Evolutionary conservation across 2,329 filamentous ascomycete genomes (phyloP).

Genomic region (Chaetomium sp.): DNA sequence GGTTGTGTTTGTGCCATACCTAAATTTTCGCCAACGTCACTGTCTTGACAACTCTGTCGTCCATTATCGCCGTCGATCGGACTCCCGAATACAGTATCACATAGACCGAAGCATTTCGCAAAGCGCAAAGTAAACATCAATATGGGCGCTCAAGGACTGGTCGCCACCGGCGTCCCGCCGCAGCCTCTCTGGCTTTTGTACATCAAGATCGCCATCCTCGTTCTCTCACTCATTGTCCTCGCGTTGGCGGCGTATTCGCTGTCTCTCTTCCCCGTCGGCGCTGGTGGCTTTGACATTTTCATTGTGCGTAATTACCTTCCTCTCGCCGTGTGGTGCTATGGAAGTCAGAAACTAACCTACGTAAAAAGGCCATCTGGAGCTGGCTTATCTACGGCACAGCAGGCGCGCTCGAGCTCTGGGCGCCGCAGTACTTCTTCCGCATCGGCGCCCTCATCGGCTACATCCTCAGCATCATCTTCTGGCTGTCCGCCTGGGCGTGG

Average conservation of each 20-base stretch:
- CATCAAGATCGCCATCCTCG: slow-evolving; percentile 33
- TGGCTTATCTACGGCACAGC: slow-evolving; percentile 36
- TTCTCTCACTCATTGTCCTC: slow-evolving; percentile 35
- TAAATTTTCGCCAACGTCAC: background rate
- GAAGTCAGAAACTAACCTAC: background rate
- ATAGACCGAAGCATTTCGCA: background rate
- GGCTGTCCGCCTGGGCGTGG: slow-evolving; percentile 40
- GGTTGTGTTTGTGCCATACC: background rate
- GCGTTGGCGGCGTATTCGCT: slow-evolving; percentile 36
- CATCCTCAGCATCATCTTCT: slow-evolving; percentile 36
- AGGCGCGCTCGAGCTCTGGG: slow-evolving; percentile 32
- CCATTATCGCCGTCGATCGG: background rate
- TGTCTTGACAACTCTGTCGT: background rate
- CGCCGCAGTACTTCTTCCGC: slow-evolving; percentile 34
- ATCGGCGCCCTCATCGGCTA: slow-evolving; percentile 33
- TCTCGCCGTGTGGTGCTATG: slow-evolving; percentile 17
- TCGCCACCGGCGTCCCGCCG: slow-evolving; percentile 33
- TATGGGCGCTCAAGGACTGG: slow-evolving; percentile 27
- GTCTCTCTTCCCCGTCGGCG: slow-evolving; percentile 31
- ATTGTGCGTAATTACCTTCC: slow-evolving; percentile 32
- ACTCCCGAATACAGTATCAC: background rate
- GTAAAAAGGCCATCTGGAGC: slow-evolving; percentile 34
- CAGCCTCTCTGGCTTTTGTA: slow-evolving; percentile 33
- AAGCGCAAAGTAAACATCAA: background rate
- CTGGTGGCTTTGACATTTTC: slow-evolving; percentile 40